These are phyloP conservation scores for Discostella stelligera DNA, from an alignment of 352 stramenopile genomes.

Conservation along the genomic window DNA sequence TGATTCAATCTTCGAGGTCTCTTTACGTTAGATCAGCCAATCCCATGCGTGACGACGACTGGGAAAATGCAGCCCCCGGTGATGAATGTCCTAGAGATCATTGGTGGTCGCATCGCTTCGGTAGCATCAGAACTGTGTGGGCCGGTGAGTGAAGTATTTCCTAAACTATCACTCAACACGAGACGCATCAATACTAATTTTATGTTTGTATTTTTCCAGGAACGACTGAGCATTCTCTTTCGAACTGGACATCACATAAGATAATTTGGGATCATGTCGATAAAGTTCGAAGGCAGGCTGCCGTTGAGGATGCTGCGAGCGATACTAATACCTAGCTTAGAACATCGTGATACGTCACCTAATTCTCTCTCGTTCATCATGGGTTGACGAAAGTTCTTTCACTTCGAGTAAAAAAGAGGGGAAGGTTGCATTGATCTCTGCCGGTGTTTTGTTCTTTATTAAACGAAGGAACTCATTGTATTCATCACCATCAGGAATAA, in stretches of 20 bases:
- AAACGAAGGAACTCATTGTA: constrained; percentile 21
- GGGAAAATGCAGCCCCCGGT: constrained; percentile 41
- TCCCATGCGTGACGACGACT: constrained; percentile 43
- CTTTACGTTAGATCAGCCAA: constrained; percentile 68
- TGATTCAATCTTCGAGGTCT: constrained; percentile 62
- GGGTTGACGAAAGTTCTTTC: neutral
- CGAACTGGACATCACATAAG: constrained; percentile 56
- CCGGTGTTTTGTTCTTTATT: constrained; percentile 15
- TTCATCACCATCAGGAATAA: constrained; percentile 16
- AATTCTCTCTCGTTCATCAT: neutral
- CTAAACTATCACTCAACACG: neutral
- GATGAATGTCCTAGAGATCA: constrained; percentile 54
- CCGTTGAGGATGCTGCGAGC: neutral
- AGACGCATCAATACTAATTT: neutral
- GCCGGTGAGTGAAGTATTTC: constrained; percentile 27
- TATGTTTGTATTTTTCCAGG: constrained; percentile 16
- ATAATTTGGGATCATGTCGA: constrained; percentile 80
- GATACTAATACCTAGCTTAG: neutral
- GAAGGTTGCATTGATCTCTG: constrained; percentile 4
- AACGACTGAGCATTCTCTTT: constrained; percentile 73
- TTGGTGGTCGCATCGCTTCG: constrained; percentile 75
- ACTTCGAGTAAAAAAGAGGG: constrained; percentile 2
- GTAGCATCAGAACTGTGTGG: constrained; percentile 60
- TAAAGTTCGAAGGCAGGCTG: constrained; percentile 12
- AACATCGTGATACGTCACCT: neutral